Base-by-base conservation (phyloP, 768 basidiomycete species). In the Naematelia aurantialba region DNA sequence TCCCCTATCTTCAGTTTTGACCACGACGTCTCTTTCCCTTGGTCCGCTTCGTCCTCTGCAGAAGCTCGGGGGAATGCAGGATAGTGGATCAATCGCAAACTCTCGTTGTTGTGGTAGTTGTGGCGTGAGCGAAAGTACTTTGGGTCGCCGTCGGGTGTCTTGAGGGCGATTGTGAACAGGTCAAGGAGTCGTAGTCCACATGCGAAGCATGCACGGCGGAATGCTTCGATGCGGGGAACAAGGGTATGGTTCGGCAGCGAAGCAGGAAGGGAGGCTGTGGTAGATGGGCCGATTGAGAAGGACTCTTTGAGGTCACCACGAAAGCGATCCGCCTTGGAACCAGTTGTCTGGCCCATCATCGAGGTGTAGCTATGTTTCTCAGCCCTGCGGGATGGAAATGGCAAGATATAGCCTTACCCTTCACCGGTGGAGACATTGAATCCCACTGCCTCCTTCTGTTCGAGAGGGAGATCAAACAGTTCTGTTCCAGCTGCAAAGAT, bases 291-390 rank as follows among this genome's bases (percentile, higher is more conserved):
- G 21, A 54, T 54, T 1, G 53, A 54, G 53, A 54, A 54, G 3
- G 53, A 54, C 39, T 54, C 53, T 25, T 54, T 54, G 29, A 54
- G 30, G 25, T 54, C 53, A 10, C 53, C 53, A n/a, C 53, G 30
- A 21, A 54, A 39, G 10, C 53, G 53, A 24, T 44, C 19, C 10
- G 53, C 30, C 8, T 44, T 34, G 2, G 30, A 30, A 22, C 53
- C 53, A 2, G 53, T 54, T 25, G 34, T 54, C 26, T 54, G 53
- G 10, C 53, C 53, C 53, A 54, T 54, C 53, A 54, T 54, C 3
- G 53, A 54, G 31, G 53, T 54, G 34, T 54, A 54, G 8, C 49
- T 50, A 12, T 26, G 27, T 8, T 22, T 17, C 27, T 26, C 27
- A 12, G 27, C 49, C 27, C 24, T n/a, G n/a, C n/a, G n/a, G n/a